A percentile compares a stretch with the other conserved stretches of the same genome.
These are phyloP conservation scores for Mortierella sp. DNA, from an alignment of 371 early-diverging fungal genomes.

Conservation along the genomic window DNA sequence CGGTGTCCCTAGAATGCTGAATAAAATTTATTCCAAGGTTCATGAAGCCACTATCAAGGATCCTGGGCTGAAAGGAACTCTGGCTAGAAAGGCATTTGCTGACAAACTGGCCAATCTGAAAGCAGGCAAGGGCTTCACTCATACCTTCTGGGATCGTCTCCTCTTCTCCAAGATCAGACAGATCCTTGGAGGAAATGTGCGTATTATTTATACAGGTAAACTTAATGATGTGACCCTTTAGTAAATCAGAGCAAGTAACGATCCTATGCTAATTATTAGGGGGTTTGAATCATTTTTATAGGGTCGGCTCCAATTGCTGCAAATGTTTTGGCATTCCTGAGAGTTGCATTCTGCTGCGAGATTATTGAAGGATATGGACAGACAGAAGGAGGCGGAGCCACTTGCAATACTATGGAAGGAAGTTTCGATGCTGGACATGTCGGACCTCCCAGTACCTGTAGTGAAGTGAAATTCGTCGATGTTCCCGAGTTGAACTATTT, in stretches of 20 bases:
- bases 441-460: slow-evolving; percentile 73
- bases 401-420: slow-evolving; percentile 57
- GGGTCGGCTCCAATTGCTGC: slow-evolving; percentile 93
- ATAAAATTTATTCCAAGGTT: slow-evolving; percentile 89
- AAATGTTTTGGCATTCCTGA: slow-evolving; percentile 90
- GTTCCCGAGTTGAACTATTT: slow-evolving; percentile 93
- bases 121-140: slow-evolving; percentile 70
- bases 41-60: slow-evolving; percentile 74
- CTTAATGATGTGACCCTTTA: neutral
- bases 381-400: slow-evolving; percentile 85
- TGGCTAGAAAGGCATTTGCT: slow-evolving; percentile 76
- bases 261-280: too few species aligned
- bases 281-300: slow-evolving; percentile 4
- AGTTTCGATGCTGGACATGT: slow-evolving; percentile 79
- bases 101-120: slow-evolving; percentile 72
- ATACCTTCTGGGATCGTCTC: slow-evolving; percentile 91
- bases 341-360: slow-evolving; percentile 79
- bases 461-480: slow-evolving; percentile 89
- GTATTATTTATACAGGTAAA: slow-evolving; percentile 77
- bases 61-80: slow-evolving; percentile 65
- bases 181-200: slow-evolving; percentile 92
- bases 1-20: slow-evolving; percentile 92
- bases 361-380: slow-evolving; percentile 89
- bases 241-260: too few species aligned
- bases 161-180: slow-evolving; percentile 90